These are phyloP conservation scores for Cladosporium sp. DNA, from an alignment of 2,329 filamentous ascomycete species.

Conservation along the genomic window DNA sequence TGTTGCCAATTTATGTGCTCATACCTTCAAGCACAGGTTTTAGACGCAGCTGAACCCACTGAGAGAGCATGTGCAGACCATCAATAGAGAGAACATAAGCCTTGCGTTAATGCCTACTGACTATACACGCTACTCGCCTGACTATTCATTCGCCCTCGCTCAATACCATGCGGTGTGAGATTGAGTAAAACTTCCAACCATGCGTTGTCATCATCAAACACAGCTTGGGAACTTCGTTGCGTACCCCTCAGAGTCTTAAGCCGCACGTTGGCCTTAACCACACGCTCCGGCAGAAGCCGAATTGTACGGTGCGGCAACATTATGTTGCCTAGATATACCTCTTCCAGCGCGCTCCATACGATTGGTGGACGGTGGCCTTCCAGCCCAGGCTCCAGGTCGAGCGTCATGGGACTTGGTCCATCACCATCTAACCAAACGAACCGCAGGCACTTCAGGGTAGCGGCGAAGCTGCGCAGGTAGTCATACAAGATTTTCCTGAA, in stretches of 20 bases:
- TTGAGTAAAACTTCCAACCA: constrained; percentile 18
- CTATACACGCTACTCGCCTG: constrained; percentile 10
- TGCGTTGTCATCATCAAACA: neutral
- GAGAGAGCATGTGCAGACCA: no score
- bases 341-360: constrained; percentile 20
- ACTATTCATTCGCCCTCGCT: neutral
- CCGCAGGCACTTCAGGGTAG: constrained; percentile 23
- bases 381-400: constrained; percentile 20
- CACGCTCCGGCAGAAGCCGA: neutral
- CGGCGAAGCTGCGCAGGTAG: constrained; percentile 29
- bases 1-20: neutral
- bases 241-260: constrained; percentile 18
- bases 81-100: no score
- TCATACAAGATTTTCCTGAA: constrained; percentile 28
- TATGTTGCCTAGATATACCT: constrained; percentile 25
- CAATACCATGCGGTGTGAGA: neutral
- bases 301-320: constrained; percentile 16
- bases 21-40: no score
- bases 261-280: constrained; percentile 11
- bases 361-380: constrained; percentile 14
- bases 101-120: neutral
- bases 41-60: no score
- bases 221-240: neutral
- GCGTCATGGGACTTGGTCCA: constrained; percentile 28
- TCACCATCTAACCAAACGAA: constrained; percentile 29